Conservation (phyloP, 2,329 filamentous ascomycete genomes). For the Raffaelea ambrosiae region DNA sequence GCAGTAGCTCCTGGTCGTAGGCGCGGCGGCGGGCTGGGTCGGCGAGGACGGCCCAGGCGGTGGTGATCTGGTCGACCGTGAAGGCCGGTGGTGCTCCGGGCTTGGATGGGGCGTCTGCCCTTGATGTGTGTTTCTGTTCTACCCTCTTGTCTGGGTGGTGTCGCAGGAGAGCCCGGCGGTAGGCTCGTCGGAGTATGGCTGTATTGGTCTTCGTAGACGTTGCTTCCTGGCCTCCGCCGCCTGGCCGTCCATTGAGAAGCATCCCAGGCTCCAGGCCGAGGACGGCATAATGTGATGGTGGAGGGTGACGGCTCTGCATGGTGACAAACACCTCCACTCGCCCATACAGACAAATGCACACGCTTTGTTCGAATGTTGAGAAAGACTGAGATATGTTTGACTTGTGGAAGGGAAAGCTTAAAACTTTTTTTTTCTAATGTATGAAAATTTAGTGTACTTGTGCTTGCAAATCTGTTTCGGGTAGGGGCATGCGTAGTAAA, state of each 20-base stretch:
- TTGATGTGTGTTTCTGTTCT: neutral
- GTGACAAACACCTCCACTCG: too few species aligned
- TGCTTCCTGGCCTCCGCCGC: slow-evolving; percentile 12
- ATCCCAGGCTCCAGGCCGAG: slow-evolving; percentile 5
- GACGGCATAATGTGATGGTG: slow-evolving; percentile 4
- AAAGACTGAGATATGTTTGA: too few species aligned
- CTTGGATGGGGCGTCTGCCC: neutral
- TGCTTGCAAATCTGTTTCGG: too few species aligned
- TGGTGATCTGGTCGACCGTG: slow-evolving; percentile 56
- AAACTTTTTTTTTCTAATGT: too few species aligned
- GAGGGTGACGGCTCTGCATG: too few species aligned
- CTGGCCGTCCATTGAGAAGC: neutral
- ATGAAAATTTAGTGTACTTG: too few species aligned
- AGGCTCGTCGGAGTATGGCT: slow-evolving; percentile 51
- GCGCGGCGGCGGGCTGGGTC: slow-evolving; percentile 35
- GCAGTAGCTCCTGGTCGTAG: slow-evolving; percentile 43
- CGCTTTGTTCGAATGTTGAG: too few species aligned
- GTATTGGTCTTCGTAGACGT: neutral
- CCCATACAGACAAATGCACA: too few species aligned
- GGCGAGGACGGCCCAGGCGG: slow-evolving; percentile 49
- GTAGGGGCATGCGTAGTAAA: too few species aligned
- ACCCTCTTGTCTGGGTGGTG: slow-evolving; percentile 56
- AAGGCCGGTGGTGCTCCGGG: slow-evolving; percentile 19
- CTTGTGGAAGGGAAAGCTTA: too few species aligned
- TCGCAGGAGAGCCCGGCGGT: slow-evolving; percentile 54